A percentile compares a stretch with the other conserved stretches of the same genome.
phyloP scores from a whole-genome alignment of 768 basidiomycete species.

The Fistulinella prunicolor region DNA sequence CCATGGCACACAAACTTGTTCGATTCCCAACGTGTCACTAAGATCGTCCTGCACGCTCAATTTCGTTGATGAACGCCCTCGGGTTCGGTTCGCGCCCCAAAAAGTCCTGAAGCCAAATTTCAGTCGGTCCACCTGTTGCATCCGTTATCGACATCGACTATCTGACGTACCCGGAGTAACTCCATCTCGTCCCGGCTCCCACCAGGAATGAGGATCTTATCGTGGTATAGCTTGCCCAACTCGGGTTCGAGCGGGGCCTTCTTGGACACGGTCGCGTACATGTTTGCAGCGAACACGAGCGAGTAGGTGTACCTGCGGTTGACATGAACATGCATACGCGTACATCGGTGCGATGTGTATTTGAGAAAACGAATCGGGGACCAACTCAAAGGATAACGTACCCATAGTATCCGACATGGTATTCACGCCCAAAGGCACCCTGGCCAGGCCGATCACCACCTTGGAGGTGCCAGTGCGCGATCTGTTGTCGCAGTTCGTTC shows the following conservation, averaged over 20 bases:
- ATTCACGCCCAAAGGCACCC: conserved; percentile 67
- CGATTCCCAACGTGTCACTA: neutral
- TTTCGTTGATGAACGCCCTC: conserved; percentile 68
- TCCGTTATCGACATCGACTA: neutral
- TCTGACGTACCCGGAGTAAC: conserved; percentile 57
- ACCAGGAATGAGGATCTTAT: conserved; percentile 67
- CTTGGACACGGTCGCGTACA: conserved; percentile 72
- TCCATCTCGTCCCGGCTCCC: conserved; percentile 74
- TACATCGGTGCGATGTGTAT: too few relatives aligned
- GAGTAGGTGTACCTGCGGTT: conserved; percentile 61
- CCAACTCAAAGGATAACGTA: too few relatives aligned
- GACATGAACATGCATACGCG: neutral
- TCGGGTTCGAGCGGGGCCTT: conserved; percentile 66
- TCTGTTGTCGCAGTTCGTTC: conserved; percentile 63
- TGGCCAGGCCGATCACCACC: conserved; percentile 65
- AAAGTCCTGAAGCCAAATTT: conserved; percentile 57
- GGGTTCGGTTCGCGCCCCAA: conserved; percentile 72
- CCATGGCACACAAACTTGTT: neutral
- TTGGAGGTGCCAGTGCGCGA: conserved; percentile 69
- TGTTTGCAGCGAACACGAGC: conserved; percentile 57
- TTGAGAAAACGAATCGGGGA: too few relatives aligned
- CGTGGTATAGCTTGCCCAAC: conserved; percentile 64
- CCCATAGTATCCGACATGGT: conserved; percentile 62
- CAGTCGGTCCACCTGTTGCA: too few relatives aligned
- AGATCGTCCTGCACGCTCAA: conserved; percentile 46